Base-by-base conservation (phyloP, 768 basidiomycete species). In the Kwoniella heveanensis region DNA sequence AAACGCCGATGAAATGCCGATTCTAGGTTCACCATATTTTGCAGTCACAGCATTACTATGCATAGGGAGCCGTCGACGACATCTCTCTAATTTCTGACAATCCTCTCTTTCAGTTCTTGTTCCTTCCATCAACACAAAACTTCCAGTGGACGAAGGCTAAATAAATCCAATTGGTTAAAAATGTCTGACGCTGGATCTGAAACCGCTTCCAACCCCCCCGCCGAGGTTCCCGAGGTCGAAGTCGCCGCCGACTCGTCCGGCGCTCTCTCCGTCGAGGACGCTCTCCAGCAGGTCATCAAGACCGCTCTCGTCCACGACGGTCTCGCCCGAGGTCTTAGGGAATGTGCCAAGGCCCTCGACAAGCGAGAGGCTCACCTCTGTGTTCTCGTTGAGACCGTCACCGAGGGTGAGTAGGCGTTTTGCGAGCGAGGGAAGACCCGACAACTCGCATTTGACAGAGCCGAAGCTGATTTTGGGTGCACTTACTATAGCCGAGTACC, bases 321-420 rank as follows among this genome's bases (percentile, higher is more conserved):
- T 79, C 92, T 99, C 66, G 92, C 95, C 65, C 91, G 95, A 70
- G 95, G 95, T 82, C 89, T 99, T 70, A 91, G 94, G 71, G 95
- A 99, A 85, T 89, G 87, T 79, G 90, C 95, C 79, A 99, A 99
- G 85, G 91, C 95, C 65, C 86, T 99, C 72, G 95, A 99, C 86
- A 96, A 93, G 85, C 89, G 93, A 76, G 91, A 94, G 85, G 95
- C 94, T 60, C 95, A 98, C 82, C 85, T 98, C 52, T 98, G 95
- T 83, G 94, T 99, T 66, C 89, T 99, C 77, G 94, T 97, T 80
- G 95, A 99, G 87, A 92, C 92, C 61, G 96, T 93, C 86, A 93
- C 90, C 57, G 95, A 98, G 84, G 80, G 79, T 80, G 59, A 61
- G 78, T 71, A 52, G 30, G 24, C 36, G 30, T 21, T n/a, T 26